phyloP scores from a whole-genome alignment of 1,284 basidiomycete species.

The Cryptococcus hybrid region DNA sequence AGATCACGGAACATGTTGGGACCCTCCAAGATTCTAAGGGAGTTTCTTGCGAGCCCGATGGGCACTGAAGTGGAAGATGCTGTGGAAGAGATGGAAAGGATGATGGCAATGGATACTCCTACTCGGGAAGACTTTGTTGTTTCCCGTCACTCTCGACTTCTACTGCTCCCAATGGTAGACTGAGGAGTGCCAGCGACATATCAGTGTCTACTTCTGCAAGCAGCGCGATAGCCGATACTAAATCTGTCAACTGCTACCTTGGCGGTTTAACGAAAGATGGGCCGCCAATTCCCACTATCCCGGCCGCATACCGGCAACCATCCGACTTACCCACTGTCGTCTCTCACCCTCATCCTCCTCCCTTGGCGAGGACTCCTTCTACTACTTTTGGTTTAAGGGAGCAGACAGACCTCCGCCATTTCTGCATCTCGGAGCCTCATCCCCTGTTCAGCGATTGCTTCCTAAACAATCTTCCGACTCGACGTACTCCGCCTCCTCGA shows the following conservation, averaged over 20 bases:
- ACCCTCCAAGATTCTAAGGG: constrained; percentile 38
- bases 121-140: constrained; percentile 34
- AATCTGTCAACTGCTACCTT: background rate
- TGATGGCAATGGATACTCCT: constrained; percentile 40
- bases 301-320: constrained; percentile 3
- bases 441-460: constrained; percentile 13
- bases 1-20: constrained; percentile 39
- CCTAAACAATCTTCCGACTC: constrained; percentile 21
- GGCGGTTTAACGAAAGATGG: background rate
- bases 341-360: constrained; percentile 17
- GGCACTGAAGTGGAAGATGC: constrained; percentile 12
- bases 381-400: background rate
- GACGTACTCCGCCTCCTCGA: constrained; percentile 5
- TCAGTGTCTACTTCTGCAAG: constrained; percentile 6
- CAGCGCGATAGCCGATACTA: background rate
- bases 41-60: constrained; percentile 1
- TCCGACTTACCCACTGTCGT: background rate
- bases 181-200: constrained; percentile 9
- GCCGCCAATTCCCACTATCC: constrained; percentile 12
- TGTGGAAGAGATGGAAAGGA: constrained; percentile 38
- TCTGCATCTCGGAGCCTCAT: constrained; percentile 8
- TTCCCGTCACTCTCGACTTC: constrained; percentile 25
- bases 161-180: constrained; percentile 2
- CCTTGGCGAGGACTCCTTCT: constrained; percentile 10
- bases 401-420: constrained; percentile 4